phyloP scores from a whole-genome alignment of 331 rosid species.

The Stylosanthes scabra region DNA sequence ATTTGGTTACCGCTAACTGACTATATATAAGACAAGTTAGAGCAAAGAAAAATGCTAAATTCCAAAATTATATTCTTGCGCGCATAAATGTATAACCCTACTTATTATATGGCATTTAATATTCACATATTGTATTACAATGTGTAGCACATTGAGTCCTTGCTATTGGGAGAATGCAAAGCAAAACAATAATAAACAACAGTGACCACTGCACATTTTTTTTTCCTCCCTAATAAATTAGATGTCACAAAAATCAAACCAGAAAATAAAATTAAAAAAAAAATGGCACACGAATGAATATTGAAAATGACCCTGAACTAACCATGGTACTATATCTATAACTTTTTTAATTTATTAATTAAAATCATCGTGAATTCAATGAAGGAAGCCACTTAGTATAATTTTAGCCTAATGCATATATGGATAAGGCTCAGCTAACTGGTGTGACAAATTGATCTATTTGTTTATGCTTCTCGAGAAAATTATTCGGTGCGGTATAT shows the following conservation, averaged over 20 bases:
- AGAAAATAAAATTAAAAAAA: no score
- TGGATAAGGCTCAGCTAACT: constrained; percentile 24
- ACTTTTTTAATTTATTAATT: neutral
- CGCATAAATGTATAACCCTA: neutral
- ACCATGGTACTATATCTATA: neutral
- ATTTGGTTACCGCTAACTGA: constrained; percentile 2
- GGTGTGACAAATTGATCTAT: neutral
- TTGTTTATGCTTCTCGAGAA: neutral
- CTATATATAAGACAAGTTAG: neutral
- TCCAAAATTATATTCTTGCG: constrained; percentile 30
- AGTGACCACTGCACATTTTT: constrained; percentile 8
- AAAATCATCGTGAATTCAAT: constrained; percentile 12
- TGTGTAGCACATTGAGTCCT: constrained; percentile 28
- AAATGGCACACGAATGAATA: constrained; percentile 4
- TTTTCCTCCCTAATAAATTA: constrained; percentile 17
- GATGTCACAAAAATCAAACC: neutral
- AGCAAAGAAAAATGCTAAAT: neutral
- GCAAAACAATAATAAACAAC: neutral
- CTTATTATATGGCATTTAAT: constrained; percentile 1
- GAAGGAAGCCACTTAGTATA: neutral
- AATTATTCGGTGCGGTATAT: no score
- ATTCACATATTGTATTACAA: constrained; percentile 12
- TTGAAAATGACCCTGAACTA: constrained; percentile 34
- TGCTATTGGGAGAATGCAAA: constrained; percentile 27
- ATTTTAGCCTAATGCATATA: neutral